Evolutionary conservation across 768 basidiomycete species (phyloP).

Genomic region (Candolleomyces efflorescens): DNA sequence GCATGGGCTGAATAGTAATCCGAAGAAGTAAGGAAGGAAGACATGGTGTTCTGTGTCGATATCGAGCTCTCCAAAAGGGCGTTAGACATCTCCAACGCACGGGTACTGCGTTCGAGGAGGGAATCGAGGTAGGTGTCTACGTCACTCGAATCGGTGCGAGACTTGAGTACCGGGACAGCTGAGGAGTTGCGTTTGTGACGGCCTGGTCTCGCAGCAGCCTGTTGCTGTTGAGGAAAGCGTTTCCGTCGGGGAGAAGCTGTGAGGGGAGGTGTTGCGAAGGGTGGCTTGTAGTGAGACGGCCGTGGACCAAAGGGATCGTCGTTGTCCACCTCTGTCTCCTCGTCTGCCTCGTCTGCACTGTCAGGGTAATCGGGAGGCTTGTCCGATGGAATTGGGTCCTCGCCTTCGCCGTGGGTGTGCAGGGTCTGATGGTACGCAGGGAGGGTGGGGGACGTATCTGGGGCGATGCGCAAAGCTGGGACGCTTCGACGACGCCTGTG

Average conservation of each 20-base stretch:
- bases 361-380: slow-evolving; percentile 73
- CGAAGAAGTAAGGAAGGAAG: slow-evolving; percentile 37
- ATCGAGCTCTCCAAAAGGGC: slow-evolving; percentile 72
- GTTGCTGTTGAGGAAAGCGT: slow-evolving; percentile 19
- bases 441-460: slow-evolving; percentile 61
- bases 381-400: slow-evolving; percentile 37
- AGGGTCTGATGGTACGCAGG: slow-evolving; percentile 51
- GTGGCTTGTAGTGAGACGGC: neutral
- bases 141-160: slow-evolving; percentile 3
- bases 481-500: slow-evolving; percentile 47
- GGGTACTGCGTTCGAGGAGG: slow-evolving; percentile 76
- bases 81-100: slow-evolving; percentile 85
- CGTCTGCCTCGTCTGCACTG: slow-evolving; percentile 73
- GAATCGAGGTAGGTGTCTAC: slow-evolving; percentile 66
- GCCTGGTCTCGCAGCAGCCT: neutral
- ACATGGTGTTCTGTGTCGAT: slow-evolving; percentile 55
- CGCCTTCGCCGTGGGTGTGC: slow-evolving; percentile 12
- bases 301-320: slow-evolving; percentile 11
- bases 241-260: slow-evolving; percentile 32
- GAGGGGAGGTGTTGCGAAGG: slow-evolving; percentile 13
- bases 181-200: slow-evolving; percentile 28
- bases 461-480: slow-evolving; percentile 55
- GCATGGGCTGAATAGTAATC: slow-evolving; percentile 25
- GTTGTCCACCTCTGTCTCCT: slow-evolving; percentile 46
- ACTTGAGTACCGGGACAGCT: slow-evolving; percentile 7